Percentiles rank a stretch among this genome's conserved stretches.
Conservation (phyloP, 306 rosid species). For the Pyrus communis region DNA sequence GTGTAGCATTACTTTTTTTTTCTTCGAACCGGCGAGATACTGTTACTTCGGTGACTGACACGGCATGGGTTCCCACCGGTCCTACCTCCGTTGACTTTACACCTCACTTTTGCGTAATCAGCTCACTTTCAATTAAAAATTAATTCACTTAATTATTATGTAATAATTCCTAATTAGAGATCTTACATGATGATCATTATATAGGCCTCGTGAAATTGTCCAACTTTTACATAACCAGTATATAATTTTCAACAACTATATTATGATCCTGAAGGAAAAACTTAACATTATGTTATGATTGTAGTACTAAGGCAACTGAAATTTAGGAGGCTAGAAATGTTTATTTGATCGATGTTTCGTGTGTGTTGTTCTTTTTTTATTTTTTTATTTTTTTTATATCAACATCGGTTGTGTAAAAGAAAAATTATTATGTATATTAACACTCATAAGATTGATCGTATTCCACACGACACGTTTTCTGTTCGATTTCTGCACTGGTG, state of each 20-base stretch:
- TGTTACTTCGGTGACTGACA: conserved; percentile 9
- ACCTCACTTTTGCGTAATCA: neutral
- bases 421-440: too few relatives aligned
- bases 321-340: too few relatives aligned
- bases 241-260: neutral
- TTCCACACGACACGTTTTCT: rapidly evolving
- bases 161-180: neutral
- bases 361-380: too few relatives aligned
- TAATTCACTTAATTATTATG: neutral
- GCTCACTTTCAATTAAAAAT: neutral
- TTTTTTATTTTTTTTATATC: too few relatives aligned
- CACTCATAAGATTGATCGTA: too few relatives aligned
- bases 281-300: neutral
- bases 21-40: conserved; percentile 28
- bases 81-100: conserved; percentile 49
- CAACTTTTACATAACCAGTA: neutral
- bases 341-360: too few relatives aligned
- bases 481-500: too few relatives aligned
- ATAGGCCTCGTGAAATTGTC: neutral
- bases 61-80: conserved; percentile 7
- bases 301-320: neutral
- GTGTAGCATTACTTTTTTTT: neutral
- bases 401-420: neutral
- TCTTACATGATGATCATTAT: neutral
- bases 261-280: neutral